Percentiles rank a stretch among this genome's conserved stretches.
Evolutionary conservation across 306 rosid genomes (phyloP).

Genomic region (Castanea sativa): DNA sequence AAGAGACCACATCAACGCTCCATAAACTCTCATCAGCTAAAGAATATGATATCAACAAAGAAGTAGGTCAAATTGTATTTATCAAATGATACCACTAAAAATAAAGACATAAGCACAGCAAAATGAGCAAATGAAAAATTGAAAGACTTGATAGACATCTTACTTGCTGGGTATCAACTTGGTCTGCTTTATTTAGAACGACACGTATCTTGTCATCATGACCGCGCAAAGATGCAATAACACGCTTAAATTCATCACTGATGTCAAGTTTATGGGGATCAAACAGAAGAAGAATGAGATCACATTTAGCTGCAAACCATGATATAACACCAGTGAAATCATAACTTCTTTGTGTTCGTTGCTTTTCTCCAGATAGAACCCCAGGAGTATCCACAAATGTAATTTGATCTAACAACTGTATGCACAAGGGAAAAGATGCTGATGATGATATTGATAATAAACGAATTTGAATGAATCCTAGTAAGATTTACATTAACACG

Average conservation of each 20-base stretch:
- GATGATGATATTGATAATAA: neutral
- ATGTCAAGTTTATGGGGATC: conserved; percentile 96
- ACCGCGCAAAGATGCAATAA: conserved; percentile 75
- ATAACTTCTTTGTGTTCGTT: conserved; percentile 90
- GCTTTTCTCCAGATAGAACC: conserved; percentile 95
- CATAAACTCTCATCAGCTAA: conserved; percentile 98
- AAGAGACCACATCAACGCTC: conserved; percentile 97
- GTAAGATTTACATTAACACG: neutral
- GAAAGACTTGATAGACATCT: conserved; percentile 10
- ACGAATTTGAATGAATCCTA: neutral
- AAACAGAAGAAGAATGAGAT: conserved; percentile 84
- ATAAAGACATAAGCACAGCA: neutral
- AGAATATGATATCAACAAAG: neutral
- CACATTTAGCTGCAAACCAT: conserved; percentile 97
- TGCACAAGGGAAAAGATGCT: neutral
- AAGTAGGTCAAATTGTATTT: neutral
- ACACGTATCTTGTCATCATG: conserved; percentile 96
- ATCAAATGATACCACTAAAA: neutral
- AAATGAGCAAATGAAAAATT: neutral
- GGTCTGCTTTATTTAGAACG: conserved; percentile 92
- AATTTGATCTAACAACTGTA: conserved; percentile 72
- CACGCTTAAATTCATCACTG: conserved; percentile 91
- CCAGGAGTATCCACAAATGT: conserved; percentile 96
- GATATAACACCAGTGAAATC: conserved; percentile 97
- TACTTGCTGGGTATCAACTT: conserved; percentile 97